phyloP scores from a whole-genome alignment of 306 rosid genomes.

The Calophaca sinica region DNA sequence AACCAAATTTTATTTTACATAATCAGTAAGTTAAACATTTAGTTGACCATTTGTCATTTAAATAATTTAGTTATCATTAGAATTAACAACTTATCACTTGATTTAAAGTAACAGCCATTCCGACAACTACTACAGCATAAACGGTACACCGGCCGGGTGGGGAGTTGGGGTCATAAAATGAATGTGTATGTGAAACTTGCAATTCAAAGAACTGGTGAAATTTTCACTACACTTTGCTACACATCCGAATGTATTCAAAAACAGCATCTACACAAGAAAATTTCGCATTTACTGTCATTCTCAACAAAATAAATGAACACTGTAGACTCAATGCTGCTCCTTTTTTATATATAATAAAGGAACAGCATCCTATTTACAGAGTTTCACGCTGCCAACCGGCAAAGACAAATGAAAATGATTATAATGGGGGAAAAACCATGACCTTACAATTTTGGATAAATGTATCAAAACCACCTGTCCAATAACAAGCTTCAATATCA shows the following conservation, averaged over 20 bases:
- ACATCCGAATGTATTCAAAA: constrained; percentile 38
- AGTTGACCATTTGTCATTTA: neutral
- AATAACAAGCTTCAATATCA: constrained; percentile 55
- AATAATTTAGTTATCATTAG: neutral
- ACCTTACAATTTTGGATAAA: constrained; percentile 38
- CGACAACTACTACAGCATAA: too few relatives aligned
- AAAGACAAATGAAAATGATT: constrained; percentile 55
- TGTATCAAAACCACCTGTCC: constrained; percentile 51
- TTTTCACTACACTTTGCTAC: constrained; percentile 46
- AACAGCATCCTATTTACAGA: constrained; percentile 69
- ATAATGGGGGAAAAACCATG: constrained; percentile 48
- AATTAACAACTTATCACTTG: too few relatives aligned
- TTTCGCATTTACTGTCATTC: constrained; percentile 41
- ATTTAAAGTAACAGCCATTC: too few relatives aligned
- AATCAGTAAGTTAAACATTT: neutral
- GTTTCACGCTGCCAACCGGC: constrained; percentile 64
- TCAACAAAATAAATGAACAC: constrained; percentile 44
- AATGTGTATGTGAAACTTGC: neutral
- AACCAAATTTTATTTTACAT: too few relatives aligned
- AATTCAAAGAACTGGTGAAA: constrained; percentile 27
- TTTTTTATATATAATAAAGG: constrained; percentile 50
- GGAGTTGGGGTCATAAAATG: neutral
- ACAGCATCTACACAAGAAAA: constrained; percentile 44
- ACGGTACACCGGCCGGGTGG: too few relatives aligned
- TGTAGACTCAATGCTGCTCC: constrained; percentile 56